phyloP scores from a whole-genome alignment of 768 basidiomycete genomes.

The Trametopsis cervina region DNA sequence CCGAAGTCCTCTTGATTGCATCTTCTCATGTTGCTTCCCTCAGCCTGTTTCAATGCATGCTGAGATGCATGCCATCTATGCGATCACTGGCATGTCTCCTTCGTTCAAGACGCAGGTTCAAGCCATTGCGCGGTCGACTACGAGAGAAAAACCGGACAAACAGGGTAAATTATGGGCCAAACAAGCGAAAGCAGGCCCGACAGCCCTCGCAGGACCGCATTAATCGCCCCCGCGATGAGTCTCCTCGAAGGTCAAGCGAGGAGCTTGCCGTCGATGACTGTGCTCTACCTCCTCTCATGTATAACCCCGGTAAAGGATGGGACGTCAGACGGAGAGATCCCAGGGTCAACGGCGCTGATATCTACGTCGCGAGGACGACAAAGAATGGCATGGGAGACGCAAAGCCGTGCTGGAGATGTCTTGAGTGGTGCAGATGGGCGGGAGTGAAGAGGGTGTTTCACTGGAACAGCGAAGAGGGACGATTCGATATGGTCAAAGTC shows the following conservation, averaged over 20 bases:
- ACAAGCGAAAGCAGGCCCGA: conserved; percentile 4
- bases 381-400: conserved; percentile 44
- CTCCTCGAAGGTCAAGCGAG: too few relatives aligned
- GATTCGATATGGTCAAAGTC: conserved; percentile 40
- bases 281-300: neutral
- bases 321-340: conserved; percentile 31
- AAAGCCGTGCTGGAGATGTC: conserved; percentile 48
- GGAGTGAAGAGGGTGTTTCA: conserved; percentile 51
- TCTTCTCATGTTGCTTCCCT: conserved; percentile 1
- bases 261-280: neutral
- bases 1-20: neutral
- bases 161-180: conserved; percentile 15
- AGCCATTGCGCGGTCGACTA: conserved; percentile 26
- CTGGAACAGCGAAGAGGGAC: conserved; percentile 33
- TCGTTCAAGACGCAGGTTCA: conserved; percentile 50
- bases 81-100: conserved; percentile 40
- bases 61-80: conserved; percentile 55
- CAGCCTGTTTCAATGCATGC: conserved; percentile 48
- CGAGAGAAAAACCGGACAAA: conserved; percentile 14
- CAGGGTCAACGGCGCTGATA: conserved; percentile 43
- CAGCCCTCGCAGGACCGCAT: neutral
- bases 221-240: too few relatives aligned
- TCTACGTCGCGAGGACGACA: conserved; percentile 46
- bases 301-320: conserved; percentile 23
- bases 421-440: conserved; percentile 53